Evolutionary conservation across 2,329 filamentous ascomycete genomes (phyloP), one percentile per base, ranked within the genome.

Genomic region (Scleromitrula shiraiana): DNA sequence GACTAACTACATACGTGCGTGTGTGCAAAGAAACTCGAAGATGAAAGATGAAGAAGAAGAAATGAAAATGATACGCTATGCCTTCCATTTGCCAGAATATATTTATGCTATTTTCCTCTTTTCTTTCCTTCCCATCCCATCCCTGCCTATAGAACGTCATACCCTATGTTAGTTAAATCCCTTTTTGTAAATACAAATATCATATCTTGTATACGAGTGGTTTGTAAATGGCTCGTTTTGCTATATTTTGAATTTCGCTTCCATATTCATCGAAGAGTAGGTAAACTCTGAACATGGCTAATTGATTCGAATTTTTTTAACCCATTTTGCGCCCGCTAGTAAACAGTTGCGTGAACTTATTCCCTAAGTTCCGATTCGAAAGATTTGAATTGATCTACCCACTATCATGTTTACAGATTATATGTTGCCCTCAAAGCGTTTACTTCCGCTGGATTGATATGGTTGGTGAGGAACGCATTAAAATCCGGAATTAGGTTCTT

Each of bases 401-500:
- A 26, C 19, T 14, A 24, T 19, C 8, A 35, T 56, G 57, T 63
- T 62, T 62, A 65, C 58, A 64, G 50, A 49, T 62, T 66, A 52
- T 63, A 64, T 38, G 49, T 58, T 29, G 51, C 43, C 32, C 57
- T 56, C 36, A 65, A 55, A 49, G 53, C 52, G 17, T 53, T 56
- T 14, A 56, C 41, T 43, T 60, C 59, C 7, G 43, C 48, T 15
- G 56, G 38, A 3, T 56, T 42, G 22, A 64, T 50, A n/a, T 53
- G 46, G 40, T 30, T 52, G 35, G 50, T 55, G 39, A 78, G 63
- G 62, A 75, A 78, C 41, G 62, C 64, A 52, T 73, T 69, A 54
- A 78, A 77, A 53, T 76, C 68, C 20, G 69, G 69, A 22, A 79
- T 76, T 61, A 80, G 68, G 49, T 62, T 62, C 61, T 75, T 76